A percentile compares a stretch with the other conserved stretches of the same genome.
phyloP scores from a whole-genome alignment of 2,329 filamentous ascomycete species.

The Tetracladium maxilliforme region DNA sequence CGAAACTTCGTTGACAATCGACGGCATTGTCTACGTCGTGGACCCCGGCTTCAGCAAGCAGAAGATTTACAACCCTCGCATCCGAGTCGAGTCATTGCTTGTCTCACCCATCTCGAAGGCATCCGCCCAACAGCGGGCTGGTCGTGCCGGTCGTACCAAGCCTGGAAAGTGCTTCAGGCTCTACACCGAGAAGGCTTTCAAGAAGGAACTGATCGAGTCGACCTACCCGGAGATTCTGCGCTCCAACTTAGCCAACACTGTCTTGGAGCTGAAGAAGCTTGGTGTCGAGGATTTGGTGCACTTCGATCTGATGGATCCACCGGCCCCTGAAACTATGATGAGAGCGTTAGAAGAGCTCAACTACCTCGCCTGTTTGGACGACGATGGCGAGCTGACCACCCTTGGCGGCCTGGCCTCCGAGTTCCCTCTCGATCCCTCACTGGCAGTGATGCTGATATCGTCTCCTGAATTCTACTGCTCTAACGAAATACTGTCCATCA shows the following conservation, averaged over 20 bases:
- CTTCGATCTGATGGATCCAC: conserved; percentile 97
- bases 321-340: conserved; percentile 96
- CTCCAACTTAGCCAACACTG: conserved; percentile 88
- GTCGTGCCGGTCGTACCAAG: conserved; percentile 96
- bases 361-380: conserved; percentile 89
- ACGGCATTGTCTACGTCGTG: conserved; percentile 98
- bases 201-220: conserved; percentile 94
- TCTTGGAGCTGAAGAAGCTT: conserved; percentile 93
- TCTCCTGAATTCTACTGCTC: conserved; percentile 98
- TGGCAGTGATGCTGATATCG: conserved; percentile 95
- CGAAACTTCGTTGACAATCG: conserved; percentile 93
- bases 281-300: conserved; percentile 92
- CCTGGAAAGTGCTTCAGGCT: conserved; percentile 97
- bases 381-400: conserved; percentile 82
- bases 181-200: conserved; percentile 91
- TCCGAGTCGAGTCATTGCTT: conserved; percentile 90
- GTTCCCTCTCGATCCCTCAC: conserved; percentile 83
- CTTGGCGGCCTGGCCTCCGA: conserved; percentile 82
- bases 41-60: conserved; percentile 99
- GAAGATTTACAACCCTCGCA: conserved; percentile 96
- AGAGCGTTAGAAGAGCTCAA: conserved; percentile 93
- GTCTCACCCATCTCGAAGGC: conserved; percentile 97
- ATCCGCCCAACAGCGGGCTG: conserved; percentile 90
- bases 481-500: conserved; percentile 94
- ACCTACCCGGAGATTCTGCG: conserved; percentile 92